Evolutionary conservation across 78 protist genomes (phyloP).

Genomic region (Dictyostelium discoideum): DNA sequence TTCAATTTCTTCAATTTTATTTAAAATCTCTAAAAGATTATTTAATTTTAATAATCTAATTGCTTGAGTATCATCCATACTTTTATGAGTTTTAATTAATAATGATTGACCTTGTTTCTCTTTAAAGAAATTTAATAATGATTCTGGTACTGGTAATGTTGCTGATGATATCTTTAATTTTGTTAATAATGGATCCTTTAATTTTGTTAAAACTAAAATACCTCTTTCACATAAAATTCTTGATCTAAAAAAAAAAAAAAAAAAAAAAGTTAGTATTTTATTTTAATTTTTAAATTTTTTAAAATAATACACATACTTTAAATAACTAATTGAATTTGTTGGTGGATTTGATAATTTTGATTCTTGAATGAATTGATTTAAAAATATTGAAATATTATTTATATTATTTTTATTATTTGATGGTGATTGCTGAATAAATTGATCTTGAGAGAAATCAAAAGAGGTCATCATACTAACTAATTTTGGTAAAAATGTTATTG

Average conservation of each 20-base stretch:
- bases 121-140: conserved; percentile 32
- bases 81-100: neutral
- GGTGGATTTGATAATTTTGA: neutral
- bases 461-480: conserved; percentile 8
- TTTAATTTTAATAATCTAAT: conserved; percentile 21
- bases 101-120: neutral
- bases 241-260: conserved; percentile 13
- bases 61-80: conserved; percentile 16
- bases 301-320: neutral
- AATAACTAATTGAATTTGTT: conserved; percentile 1
- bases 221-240: conserved; percentile 54
- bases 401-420: neutral
- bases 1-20: conserved; percentile 4
- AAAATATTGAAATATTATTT: neutral
- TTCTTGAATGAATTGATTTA: conserved; percentile 33
- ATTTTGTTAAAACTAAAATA: conserved; percentile 22
- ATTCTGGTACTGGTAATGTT: conserved; percentile 23
- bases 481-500: neutral
- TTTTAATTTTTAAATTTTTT: neutral
- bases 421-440: neutral
- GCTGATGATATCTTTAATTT: conserved; percentile 59
- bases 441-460: conserved; percentile 16
- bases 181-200: conserved; percentile 28
- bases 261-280: neutral
- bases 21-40: neutral